A percentile compares a stretch with the other conserved stretches of the same genome.
Conservation (phyloP, 2,329 filamentous ascomycete species). For the Trichoderma sp. region DNA sequence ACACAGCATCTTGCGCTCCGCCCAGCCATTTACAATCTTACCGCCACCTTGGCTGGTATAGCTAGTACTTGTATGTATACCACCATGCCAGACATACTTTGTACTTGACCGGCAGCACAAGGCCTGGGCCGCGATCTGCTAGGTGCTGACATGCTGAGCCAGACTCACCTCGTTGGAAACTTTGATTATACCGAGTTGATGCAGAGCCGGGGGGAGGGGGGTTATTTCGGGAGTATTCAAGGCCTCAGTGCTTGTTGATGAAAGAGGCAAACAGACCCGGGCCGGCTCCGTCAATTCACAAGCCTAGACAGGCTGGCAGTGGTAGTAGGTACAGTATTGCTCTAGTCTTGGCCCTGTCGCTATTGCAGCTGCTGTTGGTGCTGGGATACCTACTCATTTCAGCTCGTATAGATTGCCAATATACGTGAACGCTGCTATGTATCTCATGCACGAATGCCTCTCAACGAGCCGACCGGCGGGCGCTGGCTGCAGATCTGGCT, state of each 20-base stretch:
- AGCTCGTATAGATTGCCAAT: background rate
- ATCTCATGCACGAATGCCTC: slow-evolving; percentile 4
- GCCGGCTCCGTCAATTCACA: background rate
- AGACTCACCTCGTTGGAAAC: background rate
- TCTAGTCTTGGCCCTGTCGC: background rate
- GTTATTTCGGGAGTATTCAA: background rate
- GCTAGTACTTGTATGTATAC: background rate
- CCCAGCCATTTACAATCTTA: slow-evolving; percentile 2
- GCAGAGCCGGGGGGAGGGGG: background rate
- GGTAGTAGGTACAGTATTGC: background rate
- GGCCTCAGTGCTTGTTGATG: background rate
- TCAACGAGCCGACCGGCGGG: slow-evolving; percentile 5
- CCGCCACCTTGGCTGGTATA: background rate
- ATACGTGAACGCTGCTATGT: background rate
- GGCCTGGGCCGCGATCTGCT: slow-evolving; percentile 9
- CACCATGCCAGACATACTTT: slow-evolving; percentile 18
- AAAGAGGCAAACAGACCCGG: background rate
- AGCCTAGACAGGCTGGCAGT: background rate
- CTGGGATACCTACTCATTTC: background rate
- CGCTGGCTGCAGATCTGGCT: slow-evolving; percentile 18
- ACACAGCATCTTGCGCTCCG: slow-evolving; percentile 12
- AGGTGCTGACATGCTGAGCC: slow-evolving; percentile 12
- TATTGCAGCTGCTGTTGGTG: background rate
- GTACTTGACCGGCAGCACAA: slow-evolving; percentile 9
- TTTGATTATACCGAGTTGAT: slow-evolving; percentile 6